Conservation (phyloP, 306 rosid genomes). For the Hylodesmum podocarpum region DNA sequence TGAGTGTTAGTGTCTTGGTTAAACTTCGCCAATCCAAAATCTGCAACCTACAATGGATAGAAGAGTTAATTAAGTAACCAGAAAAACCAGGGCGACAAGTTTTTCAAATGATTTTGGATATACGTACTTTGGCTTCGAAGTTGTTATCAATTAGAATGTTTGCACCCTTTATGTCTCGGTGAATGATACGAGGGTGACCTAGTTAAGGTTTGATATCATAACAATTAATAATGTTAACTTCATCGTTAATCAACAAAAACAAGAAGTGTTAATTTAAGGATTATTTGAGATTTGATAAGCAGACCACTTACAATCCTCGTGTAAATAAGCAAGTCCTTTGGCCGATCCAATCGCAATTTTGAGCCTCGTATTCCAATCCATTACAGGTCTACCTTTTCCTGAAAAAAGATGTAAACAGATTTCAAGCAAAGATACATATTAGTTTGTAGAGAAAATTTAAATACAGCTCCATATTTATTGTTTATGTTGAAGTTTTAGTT, state of each 20-base stretch:
- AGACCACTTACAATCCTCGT: conserved; percentile 77
- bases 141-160: conserved; percentile 77
- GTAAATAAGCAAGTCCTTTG: conserved; percentile 92
- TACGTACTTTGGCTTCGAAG: conserved; percentile 78
- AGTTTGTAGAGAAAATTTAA: too few species aligned
- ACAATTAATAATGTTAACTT: neutral
- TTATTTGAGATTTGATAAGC: neutral
- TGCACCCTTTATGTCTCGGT: conserved; percentile 80
- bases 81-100: neutral
- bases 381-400: conserved; percentile 51
- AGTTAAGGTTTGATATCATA: neutral
- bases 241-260: neutral
- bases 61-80: neutral
- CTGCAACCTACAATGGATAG: conserved; percentile 65
- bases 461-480: too few species aligned
- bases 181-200: conserved; percentile 98
- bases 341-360: conserved; percentile 82
- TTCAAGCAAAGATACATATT: too few species aligned
- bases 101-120: neutral
- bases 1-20: conserved; percentile 71
- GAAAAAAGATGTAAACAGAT: neutral
- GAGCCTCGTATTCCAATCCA: conserved; percentile 72
- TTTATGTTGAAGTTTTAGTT: too few species aligned
- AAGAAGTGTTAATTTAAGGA: too few species aligned
- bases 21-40: conserved; percentile 89